Percentiles rank a stretch among this genome's conserved stretches.
These are phyloP conservation scores for Setaria italica DNA, from an alignment of 202 grass and related monocot genomes.

Conservation along the genomic window DNA sequence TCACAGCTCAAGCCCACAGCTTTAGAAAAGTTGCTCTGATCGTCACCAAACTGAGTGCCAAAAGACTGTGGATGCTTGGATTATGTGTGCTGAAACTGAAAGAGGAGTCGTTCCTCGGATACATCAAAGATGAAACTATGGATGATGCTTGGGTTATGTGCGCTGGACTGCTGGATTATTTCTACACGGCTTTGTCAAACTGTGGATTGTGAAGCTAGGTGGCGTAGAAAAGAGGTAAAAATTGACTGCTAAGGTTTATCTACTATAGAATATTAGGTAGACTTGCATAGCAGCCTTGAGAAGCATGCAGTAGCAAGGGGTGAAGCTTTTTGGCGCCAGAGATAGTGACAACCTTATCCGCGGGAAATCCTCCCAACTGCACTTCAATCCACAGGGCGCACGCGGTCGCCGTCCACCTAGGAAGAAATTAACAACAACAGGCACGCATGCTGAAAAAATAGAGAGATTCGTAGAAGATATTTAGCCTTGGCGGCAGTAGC, in stretches of 20 bases:
- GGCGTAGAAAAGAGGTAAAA: neutral
- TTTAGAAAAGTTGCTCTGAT: neutral
- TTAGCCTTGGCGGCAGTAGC: neutral
- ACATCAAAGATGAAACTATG: neutral
- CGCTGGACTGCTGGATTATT: neutral
- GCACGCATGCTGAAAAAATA: neutral
- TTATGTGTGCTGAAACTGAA: neutral
- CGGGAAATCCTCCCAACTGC: conserved; percentile 23
- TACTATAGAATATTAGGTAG: too few relatives aligned
- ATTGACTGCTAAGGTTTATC: neutral
- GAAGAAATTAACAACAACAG: neutral
- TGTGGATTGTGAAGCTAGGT: neutral
- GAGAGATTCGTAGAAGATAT: neutral
- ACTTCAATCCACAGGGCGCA: neutral
- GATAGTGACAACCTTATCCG: conserved; percentile 42
- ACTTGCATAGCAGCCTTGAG: neutral
- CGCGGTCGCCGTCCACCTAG: conserved; percentile 14
- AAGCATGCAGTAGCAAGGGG: neutral
- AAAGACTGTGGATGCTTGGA: neutral
- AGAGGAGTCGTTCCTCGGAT: neutral
- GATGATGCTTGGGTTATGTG: neutral
- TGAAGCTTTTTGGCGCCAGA: neutral
- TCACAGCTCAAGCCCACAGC: neutral
- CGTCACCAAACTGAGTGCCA: conserved; percentile 3
- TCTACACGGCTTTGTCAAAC: neutral